phyloP scores from a whole-genome alignment of 768 basidiomycete genomes.

The Mycena vitilis region DNA sequence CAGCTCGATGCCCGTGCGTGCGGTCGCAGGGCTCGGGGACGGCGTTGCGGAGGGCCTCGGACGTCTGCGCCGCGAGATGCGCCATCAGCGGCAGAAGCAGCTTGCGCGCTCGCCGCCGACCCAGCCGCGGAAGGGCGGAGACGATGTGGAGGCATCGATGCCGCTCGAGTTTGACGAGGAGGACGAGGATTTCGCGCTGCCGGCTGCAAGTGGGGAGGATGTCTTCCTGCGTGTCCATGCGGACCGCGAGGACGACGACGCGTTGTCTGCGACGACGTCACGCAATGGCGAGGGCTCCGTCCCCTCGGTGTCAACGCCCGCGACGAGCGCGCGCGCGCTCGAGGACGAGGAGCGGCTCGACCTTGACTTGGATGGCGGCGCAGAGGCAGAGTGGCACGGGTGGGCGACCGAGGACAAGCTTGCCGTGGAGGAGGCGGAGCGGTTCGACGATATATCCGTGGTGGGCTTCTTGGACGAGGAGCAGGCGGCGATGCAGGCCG shows the following conservation, averaged over 20 bases:
- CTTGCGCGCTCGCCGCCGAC: constrained; percentile 59
- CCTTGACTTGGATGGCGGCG: constrained; percentile 36
- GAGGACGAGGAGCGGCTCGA: constrained; percentile 44
- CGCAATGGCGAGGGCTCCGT: constrained; percentile 45
- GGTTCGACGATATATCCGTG: constrained; percentile 60
- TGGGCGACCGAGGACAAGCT: constrained; percentile 59
- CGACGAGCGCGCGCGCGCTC: constrained; percentile 48
- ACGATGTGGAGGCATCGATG: constrained; percentile 53
- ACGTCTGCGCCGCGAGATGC: constrained; percentile 66
- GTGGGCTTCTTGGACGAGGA: constrained; percentile 56
- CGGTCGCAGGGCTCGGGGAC: constrained; percentile 63
- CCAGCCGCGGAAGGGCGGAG: constrained; percentile 44
- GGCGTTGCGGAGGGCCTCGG: constrained; percentile 74
- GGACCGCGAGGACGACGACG: constrained; percentile 39
- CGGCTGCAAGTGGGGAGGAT: constrained; percentile 35
- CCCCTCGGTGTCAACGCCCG: constrained; percentile 52
- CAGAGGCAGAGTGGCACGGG: constrained; percentile 49
- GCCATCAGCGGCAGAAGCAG: constrained; percentile 60
- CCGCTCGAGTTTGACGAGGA: constrained; percentile 75
- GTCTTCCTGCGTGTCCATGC: constrained; percentile 27
- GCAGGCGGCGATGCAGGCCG: constrained; percentile 37
- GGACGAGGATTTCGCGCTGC: constrained; percentile 67
- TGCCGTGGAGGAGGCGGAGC: constrained; percentile 63
- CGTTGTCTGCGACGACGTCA: constrained; percentile 41
- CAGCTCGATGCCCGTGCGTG: constrained; percentile 68